Evolutionary conservation across 2,329 filamentous ascomycete genomes (phyloP).

Genomic region (Ophiocordyceps sinensis): DNA sequence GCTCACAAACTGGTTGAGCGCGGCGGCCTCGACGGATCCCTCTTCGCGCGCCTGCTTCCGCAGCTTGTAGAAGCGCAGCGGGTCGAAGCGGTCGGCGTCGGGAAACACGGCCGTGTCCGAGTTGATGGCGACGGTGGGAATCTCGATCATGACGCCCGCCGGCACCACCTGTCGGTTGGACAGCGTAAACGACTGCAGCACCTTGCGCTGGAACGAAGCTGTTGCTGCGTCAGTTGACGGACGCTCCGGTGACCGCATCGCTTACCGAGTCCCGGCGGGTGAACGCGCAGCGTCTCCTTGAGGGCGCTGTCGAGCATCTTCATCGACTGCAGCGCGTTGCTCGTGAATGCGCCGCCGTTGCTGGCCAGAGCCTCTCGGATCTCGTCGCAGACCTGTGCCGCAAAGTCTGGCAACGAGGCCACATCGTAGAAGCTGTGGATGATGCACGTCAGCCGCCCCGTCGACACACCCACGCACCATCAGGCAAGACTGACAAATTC

Average conservation of each 20-base stretch:
- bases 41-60: slow-evolving; percentile 19
- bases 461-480: neutral
- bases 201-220: neutral
- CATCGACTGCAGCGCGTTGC: slow-evolving; percentile 20
- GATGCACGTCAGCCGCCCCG: neutral
- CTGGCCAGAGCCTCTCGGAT: slow-evolving; percentile 16
- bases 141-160: neutral
- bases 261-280: neutral
- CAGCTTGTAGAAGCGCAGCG: slow-evolving; percentile 28
- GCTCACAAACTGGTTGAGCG: slow-evolving; percentile 27
- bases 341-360: slow-evolving; percentile 18
- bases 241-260: neutral
- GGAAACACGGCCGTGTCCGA: neutral
- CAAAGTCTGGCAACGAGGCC: slow-evolving; percentile 20
- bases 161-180: neutral
- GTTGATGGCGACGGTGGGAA: neutral
- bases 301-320: slow-evolving; percentile 6
- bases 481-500: slow-evolving; percentile 10
- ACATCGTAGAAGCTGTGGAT: slow-evolving; percentile 20
- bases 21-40: slow-evolving; percentile 1
- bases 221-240: neutral
- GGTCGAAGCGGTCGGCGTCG: slow-evolving; percentile 25
- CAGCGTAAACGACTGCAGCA: neutral
- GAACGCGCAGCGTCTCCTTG: neutral
- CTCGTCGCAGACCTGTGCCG: slow-evolving; percentile 26